phyloP scores from a whole-genome alignment of 1,284 basidiomycete genomes.

The Ceratobasidium sp. region DNA sequence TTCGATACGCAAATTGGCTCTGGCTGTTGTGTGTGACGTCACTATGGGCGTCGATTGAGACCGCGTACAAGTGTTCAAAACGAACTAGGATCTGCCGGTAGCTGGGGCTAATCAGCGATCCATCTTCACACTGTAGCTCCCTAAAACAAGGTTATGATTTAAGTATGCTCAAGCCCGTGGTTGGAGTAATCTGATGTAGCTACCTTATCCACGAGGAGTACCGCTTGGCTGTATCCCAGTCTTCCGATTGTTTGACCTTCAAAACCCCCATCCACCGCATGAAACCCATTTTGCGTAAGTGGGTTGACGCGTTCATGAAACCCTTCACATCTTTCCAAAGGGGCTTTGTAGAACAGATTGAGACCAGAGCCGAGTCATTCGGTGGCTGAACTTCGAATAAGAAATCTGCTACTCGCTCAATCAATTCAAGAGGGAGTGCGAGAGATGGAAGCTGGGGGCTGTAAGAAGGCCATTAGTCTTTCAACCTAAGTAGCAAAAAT shows the following conservation, averaged over 20 bases:
- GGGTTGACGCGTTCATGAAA: slow-evolving; percentile 5
- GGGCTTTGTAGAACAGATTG: neutral
- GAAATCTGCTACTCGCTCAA: slow-evolving; percentile 13
- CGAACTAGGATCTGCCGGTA: neutral
- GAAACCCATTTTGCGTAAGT: slow-evolving; percentile 16
- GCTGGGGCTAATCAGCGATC: neutral
- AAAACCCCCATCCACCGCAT: neutral
- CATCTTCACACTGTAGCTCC: neutral
- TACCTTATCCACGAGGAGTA: neutral
- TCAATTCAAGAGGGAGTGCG: neutral
- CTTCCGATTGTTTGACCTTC: neutral
- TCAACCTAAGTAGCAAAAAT: no score
- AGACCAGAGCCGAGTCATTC: neutral
- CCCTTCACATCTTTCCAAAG: neutral
- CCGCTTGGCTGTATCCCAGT: neutral
- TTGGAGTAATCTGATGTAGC: neutral
- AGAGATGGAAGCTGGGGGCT: no score
- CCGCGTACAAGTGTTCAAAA: neutral
- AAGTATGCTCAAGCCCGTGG: neutral
- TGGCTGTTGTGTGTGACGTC: neutral
- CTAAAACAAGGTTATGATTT: neutral
- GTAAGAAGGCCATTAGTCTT: no score
- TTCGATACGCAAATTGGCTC: neutral
- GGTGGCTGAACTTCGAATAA: slow-evolving; percentile 6
- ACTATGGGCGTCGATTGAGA: slow-evolving; percentile 6